These are phyloP conservation scores for Rhodotorula sp. DNA, from an alignment of 1,284 basidiomycete species.

Conservation along the genomic window DNA sequence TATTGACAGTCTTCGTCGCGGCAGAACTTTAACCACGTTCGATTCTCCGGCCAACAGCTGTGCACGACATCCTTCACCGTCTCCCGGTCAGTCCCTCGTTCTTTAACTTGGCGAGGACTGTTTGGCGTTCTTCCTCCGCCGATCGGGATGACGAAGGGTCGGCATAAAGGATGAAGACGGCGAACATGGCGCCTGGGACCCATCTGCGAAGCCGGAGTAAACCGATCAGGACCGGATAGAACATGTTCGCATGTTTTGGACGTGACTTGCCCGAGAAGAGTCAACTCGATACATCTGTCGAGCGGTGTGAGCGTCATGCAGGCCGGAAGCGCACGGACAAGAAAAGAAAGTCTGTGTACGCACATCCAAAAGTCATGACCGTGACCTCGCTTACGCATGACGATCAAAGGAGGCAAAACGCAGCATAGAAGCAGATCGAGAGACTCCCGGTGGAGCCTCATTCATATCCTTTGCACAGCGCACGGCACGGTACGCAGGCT, in stretches of 20 bases:
- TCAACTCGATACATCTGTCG: slow-evolving; percentile 15
- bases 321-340: neutral
- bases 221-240: neutral
- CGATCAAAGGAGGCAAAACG: slow-evolving; percentile 6
- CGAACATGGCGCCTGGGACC: slow-evolving; percentile 24
- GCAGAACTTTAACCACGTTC: too few species aligned
- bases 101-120: too few species aligned
- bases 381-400: neutral
- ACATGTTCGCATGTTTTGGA: neutral
- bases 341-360: neutral
- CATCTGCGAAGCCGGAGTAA: slow-evolving; percentile 2
- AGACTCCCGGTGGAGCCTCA: neutral
- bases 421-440: slow-evolving; percentile 11
- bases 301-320: too few species aligned
- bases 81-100: too few species aligned
- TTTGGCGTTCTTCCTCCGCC: too few species aligned
- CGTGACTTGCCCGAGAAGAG: neutral
- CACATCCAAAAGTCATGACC: slow-evolving; percentile 14
- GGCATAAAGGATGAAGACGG: slow-evolving; percentile 18
- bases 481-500: too few species aligned
- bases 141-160: neutral
- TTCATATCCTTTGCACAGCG: too few species aligned
- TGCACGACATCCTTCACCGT: too few species aligned
- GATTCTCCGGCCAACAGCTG: too few species aligned
- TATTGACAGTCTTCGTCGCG: too few species aligned